Evolutionary conservation across 2,329 filamentous ascomycete genomes (phyloP).

Genomic region (Claviceps arundinis): DNA sequence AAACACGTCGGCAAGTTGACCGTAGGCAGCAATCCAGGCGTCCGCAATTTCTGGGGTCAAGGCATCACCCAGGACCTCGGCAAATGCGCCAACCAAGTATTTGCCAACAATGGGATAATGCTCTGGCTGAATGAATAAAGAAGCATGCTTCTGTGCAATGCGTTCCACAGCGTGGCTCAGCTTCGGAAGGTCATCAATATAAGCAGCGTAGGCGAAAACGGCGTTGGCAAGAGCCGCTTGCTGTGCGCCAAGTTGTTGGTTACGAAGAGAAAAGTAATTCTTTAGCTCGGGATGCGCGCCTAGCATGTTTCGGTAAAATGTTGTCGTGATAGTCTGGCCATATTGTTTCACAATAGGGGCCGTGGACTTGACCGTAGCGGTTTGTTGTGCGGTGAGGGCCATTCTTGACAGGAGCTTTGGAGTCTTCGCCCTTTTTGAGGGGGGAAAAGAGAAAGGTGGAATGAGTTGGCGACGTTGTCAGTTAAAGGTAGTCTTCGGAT

Average conservation of each 20-base stretch:
- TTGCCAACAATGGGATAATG: constrained; percentile 60
- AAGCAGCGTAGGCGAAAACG: constrained; percentile 57
- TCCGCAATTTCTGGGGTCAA: constrained; percentile 53
- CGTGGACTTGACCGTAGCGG: constrained; percentile 62
- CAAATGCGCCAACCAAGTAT: constrained; percentile 55
- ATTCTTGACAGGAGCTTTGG: constrained; percentile 13
- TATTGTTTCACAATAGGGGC: constrained; percentile 58
- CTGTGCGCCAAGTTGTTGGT: constrained; percentile 56
- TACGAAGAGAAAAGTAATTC: constrained; percentile 57
- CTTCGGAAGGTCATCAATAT: constrained; percentile 56
- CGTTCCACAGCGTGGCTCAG: constrained; percentile 46
- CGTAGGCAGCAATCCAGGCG: constrained; percentile 62
- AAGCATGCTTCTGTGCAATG: constrained; percentile 66
- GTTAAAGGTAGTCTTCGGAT: background rate
- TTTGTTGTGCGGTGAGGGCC: constrained; percentile 49
- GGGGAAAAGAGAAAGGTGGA: too few species aligned
- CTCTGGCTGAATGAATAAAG: constrained; percentile 53
- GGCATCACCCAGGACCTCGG: constrained; percentile 51
- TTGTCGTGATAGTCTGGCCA: constrained; percentile 54
- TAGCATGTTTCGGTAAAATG: constrained; percentile 61
- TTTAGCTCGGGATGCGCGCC: constrained; percentile 49
- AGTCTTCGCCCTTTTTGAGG: too few species aligned
- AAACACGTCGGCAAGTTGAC: constrained; percentile 56
- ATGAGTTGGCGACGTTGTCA: background rate
- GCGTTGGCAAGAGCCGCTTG: constrained; percentile 54